Conservation (phyloP, 2,329 filamentous ascomycete genomes). For the Trichoderma cornu-damae region DNA sequence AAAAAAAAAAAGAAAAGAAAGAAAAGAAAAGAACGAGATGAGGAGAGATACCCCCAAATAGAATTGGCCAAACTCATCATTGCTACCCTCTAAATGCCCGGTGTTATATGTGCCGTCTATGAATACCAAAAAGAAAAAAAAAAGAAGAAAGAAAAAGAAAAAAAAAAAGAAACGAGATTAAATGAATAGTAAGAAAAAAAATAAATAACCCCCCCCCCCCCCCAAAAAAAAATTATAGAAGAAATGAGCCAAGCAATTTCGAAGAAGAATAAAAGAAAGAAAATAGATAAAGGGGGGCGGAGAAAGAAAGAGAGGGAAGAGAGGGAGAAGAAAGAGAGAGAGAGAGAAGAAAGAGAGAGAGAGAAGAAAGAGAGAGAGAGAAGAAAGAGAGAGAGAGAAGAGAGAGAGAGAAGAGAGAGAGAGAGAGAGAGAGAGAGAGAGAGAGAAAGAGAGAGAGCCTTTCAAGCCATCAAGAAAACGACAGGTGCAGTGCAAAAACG, state of each 20-base stretch:
- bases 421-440: no score
- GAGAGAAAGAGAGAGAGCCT: neutral
- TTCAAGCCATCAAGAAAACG: slow-evolving; percentile 15
- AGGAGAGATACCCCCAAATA: slow-evolving; percentile 29
- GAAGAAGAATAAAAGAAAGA: neutral
- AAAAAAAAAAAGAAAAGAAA: slow-evolving; percentile 21
- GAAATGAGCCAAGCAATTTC: neutral
- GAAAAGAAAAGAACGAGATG: slow-evolving; percentile 23
- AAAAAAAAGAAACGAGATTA: no score
- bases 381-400: no score
- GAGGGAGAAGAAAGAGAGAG: neutral
- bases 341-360: no score
- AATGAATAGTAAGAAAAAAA: no score
- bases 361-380: neutral
- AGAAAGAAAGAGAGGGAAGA: slow-evolving; percentile 2
- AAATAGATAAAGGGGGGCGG: no score
- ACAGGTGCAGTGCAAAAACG: slow-evolving; percentile 18
- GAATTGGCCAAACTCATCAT: slow-evolving; percentile 20
- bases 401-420: slow-evolving; percentile 5
- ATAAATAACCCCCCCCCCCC: no score
- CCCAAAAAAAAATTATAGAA: neutral
- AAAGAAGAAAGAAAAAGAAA: neutral
- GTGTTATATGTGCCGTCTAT: neutral
- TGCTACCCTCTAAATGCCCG: neutral
- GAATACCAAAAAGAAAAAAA: neutral